Percentiles rank a stretch among this genome's conserved stretches.
Evolutionary conservation across 192 early-diverging fungal genomes (phyloP).

Genomic region (Mortierella claussenii): DNA sequence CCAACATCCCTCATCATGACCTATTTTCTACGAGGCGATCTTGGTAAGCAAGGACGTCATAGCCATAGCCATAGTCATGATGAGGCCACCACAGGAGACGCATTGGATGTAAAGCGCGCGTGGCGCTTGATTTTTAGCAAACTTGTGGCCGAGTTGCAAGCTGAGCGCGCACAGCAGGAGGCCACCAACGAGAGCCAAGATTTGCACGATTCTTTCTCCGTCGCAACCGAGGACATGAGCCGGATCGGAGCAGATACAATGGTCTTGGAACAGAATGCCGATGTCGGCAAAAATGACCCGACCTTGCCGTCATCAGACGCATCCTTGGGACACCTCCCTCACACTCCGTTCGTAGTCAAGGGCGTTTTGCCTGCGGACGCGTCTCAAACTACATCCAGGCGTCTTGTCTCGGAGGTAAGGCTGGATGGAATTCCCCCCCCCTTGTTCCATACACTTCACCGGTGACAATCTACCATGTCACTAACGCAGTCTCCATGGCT

Average conservation of each 20-base stretch:
- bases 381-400: conserved; percentile 11
- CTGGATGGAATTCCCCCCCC: too few relatives aligned
- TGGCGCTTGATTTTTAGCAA: conserved; percentile 34
- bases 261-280: not conserved
- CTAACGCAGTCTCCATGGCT: too few relatives aligned
- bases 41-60: not conserved
- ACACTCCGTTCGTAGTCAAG: conserved; percentile 6
- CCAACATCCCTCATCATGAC: conserved; percentile 24
- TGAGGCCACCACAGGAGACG: not conserved
- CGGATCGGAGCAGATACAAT: not conserved
- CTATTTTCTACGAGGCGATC: conserved; percentile 39
- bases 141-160: conserved; percentile 20
- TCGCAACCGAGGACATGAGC: not conserved
- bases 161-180: conserved; percentile 3
- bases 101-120: conserved; percentile 20
- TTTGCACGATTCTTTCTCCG: not conserved
- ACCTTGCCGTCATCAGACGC: too few relatives aligned
- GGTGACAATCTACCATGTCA: too few relatives aligned
- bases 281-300: not conserved
- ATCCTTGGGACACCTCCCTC: not conserved
- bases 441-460: too few relatives aligned
- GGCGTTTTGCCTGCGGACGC: not conserved
- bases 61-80: not conserved
- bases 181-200: not conserved
- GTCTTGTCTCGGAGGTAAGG: conserved; percentile 38